Conservation (phyloP, 208 protist species). For the Leishmania braziliensis region DNA sequence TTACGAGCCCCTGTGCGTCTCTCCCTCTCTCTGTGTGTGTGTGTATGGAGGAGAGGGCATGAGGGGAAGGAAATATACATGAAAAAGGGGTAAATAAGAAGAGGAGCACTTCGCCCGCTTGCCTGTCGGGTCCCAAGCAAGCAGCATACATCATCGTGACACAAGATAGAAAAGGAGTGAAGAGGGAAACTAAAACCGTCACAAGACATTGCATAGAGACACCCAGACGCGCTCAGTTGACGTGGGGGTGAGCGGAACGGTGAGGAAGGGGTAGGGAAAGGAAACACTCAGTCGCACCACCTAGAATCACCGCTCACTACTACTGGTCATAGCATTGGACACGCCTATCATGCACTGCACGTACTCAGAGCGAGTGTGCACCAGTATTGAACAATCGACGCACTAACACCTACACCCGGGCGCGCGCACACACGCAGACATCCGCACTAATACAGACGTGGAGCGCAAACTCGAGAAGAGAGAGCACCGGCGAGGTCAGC, state of each 20-base stretch:
- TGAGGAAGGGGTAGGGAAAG: background rate
- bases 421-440: background rate
- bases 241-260: background rate
- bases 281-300: background rate
- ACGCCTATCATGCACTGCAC: background rate
- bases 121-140: background rate
- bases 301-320: background rate
- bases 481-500: background rate
- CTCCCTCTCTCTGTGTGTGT: background rate
- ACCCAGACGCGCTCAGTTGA: background rate
- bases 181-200: constrained; percentile 1
- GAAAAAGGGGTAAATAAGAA: background rate
- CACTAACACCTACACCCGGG: background rate
- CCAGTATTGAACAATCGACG: background rate
- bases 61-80: background rate
- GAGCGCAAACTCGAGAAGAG: background rate
- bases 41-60: background rate
- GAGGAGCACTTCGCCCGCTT: background rate
- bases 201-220: background rate
- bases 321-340: no score
- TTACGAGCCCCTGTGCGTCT: background rate
- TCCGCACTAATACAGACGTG: background rate
- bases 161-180: constrained; percentile 7
- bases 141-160: background rate
- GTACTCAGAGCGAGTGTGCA: background rate